Conservation (phyloP, 2,329 filamentous ascomycete species). For the Triangularia setosa region DNA sequence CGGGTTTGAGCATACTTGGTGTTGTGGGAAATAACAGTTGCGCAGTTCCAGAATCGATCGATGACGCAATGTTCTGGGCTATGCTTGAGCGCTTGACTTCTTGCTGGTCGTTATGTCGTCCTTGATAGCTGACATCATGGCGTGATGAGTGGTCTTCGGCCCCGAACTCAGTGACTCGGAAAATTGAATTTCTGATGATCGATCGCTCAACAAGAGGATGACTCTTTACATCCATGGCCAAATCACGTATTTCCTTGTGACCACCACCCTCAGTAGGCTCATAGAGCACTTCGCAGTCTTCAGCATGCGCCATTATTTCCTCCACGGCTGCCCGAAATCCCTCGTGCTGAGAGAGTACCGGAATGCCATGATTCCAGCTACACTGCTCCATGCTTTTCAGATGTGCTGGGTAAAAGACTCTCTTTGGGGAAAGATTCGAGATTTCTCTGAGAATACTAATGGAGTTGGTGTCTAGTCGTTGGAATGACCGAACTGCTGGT, state of each 20-base stretch:
- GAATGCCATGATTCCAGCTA: conserved; percentile 38
- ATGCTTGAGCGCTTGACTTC: not conserved
- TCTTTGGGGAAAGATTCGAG: conserved; percentile 38
- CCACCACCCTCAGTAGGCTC: not conserved
- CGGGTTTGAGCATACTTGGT: not conserved
- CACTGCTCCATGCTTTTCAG: conserved; percentile 46
- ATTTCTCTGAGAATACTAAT: conserved; percentile 36
- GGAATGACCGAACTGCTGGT: conserved; percentile 47
- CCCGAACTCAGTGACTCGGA: conserved; percentile 28
- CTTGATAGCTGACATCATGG: conserved; percentile 16
- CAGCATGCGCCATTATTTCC: conserved; percentile 30
- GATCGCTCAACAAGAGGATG: conserved; percentile 22
- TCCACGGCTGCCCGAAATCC: conserved; percentile 36
- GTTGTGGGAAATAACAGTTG: not conserved
- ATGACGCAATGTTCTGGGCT: not conserved
- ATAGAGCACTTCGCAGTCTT: conserved; percentile 6
- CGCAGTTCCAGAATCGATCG: not conserved
- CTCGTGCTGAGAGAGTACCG: conserved; percentile 43
- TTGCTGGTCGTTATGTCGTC: not conserved
- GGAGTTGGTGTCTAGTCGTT: conserved; percentile 35
- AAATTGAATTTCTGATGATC: conserved; percentile 39
- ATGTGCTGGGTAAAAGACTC: conserved; percentile 42
- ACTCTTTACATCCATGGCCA: not conserved
- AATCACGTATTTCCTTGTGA: not conserved
- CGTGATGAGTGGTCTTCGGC: conserved; percentile 21